Percentiles rank a stretch among this genome's conserved stretches.
Conservation (phyloP, 176 grass and related monocot genomes). For the Puccinellia tenuiflora region DNA sequence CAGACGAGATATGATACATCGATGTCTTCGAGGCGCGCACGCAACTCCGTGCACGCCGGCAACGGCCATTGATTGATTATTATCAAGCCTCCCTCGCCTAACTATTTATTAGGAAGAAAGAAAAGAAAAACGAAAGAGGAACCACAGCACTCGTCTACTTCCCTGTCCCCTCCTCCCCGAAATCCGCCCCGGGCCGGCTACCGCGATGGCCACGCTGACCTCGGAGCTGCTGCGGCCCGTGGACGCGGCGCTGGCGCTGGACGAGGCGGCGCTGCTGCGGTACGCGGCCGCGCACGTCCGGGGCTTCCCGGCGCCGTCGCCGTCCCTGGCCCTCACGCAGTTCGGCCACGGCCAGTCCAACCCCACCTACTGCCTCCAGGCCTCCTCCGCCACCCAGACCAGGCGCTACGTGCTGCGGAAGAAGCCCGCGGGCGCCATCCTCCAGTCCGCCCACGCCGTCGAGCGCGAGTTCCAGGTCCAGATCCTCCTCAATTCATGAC, state of each 20-base stretch:
- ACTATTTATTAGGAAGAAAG: accelerated
- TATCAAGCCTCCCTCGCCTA: background rate
- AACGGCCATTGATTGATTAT: background rate
- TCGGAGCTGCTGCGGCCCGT: slow-evolving; percentile 62
- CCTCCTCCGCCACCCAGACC: slow-evolving; percentile 12
- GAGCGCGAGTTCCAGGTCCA: slow-evolving; percentile 83
- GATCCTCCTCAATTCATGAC: background rate
- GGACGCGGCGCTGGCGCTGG: slow-evolving; percentile 42
- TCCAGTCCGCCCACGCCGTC: slow-evolving; percentile 90
- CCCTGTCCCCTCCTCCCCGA: background rate
- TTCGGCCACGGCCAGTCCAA: slow-evolving; percentile 95
- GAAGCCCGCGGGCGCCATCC: slow-evolving; percentile 72
- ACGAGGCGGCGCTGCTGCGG: slow-evolving; percentile 70
- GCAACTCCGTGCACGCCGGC: background rate
- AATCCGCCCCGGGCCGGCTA: background rate
- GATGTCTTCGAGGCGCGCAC: background rate
- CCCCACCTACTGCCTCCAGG: slow-evolving; percentile 76
- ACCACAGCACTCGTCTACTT: background rate
- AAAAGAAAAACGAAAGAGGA: too few relatives aligned
- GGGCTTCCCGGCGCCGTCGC: slow-evolving; percentile 48
- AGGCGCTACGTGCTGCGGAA: slow-evolving; percentile 82
- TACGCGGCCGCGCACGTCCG: slow-evolving; percentile 60
- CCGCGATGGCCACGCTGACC: slow-evolving; percentile 59
- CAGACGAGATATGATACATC: background rate
- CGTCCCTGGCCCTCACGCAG: slow-evolving; percentile 42